Evolutionary conservation across 2,329 filamentous ascomycete species (phyloP), one percentile per base, ranked within the genome.

Genomic region (Cordyceps cicadae): DNA sequence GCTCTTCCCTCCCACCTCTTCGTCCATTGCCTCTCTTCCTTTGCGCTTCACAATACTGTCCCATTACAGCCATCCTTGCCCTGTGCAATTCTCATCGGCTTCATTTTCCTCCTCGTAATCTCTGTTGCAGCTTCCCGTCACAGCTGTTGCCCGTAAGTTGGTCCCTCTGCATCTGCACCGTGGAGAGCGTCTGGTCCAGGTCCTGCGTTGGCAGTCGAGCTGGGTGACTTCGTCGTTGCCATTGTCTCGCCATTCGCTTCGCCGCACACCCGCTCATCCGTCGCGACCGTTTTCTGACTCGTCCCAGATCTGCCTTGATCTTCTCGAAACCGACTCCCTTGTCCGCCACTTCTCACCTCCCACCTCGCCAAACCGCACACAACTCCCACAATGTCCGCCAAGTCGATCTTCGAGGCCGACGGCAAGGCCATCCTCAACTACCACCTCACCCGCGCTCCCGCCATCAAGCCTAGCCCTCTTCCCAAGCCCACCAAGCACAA

Each of bases 341-440:
- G 37, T 54, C 48, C 48, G 32, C 50, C 49, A 32, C 64, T 62
- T 63, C 65, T 65, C 64, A 66, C 62, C 63, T 66, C 59, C 48
- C 64, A 60, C 49, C 61, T 62, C 62, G 64, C 34, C 34, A 37
- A 37, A 37, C 61, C 66, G 64, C 63, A 67, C 67, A 66, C 66
- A 66, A 9, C 46, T 49, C 71, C 74, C 63, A 60, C 43, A 69
- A 78, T 78, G 76, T 78, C 76, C 68, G 76, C 94, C 78, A 99
- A 99, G 82, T 89, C 93, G 69, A 97, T 99, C 75, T 81, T 89
- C 84, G 94, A 99, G 85, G 93, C 93, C 84, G 94, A 99, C 82
- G 94, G 94, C 86, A 99, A 99, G 89, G 94, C 94, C 85, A 97
- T 99, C 83, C 86, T 99, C 86, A 97, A 97, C 89, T 99, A 97